phyloP scores from a whole-genome alignment of 2,329 filamentous ascomycete genomes.

The Cordyceps javanica region DNA sequence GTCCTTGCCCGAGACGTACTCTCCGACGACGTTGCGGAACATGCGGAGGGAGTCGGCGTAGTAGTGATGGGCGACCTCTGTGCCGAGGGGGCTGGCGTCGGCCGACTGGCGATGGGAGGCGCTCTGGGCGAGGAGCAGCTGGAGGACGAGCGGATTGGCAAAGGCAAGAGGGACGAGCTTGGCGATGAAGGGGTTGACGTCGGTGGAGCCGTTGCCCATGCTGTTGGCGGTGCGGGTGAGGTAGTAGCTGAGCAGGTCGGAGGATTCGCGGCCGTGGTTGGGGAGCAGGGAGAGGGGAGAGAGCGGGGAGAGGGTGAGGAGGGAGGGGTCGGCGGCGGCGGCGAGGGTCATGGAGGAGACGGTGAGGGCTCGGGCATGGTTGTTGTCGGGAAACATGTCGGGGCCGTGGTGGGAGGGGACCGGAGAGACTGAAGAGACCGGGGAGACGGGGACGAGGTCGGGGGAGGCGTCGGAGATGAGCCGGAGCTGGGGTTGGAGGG shows the following conservation, averaged over 20 bases:
- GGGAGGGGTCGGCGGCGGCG: background rate
- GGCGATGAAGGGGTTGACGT: slow-evolving; percentile 39
- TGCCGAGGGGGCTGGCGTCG: slow-evolving; percentile 20
- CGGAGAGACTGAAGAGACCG: background rate
- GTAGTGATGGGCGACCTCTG: slow-evolving; percentile 28
- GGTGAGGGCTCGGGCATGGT: background rate
- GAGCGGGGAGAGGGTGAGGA: slow-evolving; percentile 21
- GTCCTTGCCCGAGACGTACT: slow-evolving; percentile 28
- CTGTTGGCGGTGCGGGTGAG: slow-evolving; percentile 36
- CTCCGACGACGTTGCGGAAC: slow-evolving; percentile 29
- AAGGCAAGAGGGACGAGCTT: slow-evolving; percentile 41
- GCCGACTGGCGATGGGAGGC: slow-evolving; percentile 32
- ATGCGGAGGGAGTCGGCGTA: slow-evolving; percentile 31
- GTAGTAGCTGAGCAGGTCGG: slow-evolving; percentile 40
- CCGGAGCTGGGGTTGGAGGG: no score
- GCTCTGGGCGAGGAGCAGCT: slow-evolving; percentile 40
- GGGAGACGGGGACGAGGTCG: background rate
- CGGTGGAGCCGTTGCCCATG: slow-evolving; percentile 42
- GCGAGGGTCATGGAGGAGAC: background rate
- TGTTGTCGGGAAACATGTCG: background rate
- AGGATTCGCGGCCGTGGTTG: slow-evolving; percentile 6
- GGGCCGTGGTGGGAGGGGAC: background rate
- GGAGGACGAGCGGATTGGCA: slow-evolving; percentile 37
- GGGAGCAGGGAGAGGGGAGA: slow-evolving; percentile 22
- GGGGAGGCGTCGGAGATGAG: background rate